A percentile compares a stretch with the other conserved stretches of the same genome.
These are phyloP conservation scores for Pontederia paniculata DNA, from an alignment of 176 grass and related monocot species.

Conservation along the genomic window DNA sequence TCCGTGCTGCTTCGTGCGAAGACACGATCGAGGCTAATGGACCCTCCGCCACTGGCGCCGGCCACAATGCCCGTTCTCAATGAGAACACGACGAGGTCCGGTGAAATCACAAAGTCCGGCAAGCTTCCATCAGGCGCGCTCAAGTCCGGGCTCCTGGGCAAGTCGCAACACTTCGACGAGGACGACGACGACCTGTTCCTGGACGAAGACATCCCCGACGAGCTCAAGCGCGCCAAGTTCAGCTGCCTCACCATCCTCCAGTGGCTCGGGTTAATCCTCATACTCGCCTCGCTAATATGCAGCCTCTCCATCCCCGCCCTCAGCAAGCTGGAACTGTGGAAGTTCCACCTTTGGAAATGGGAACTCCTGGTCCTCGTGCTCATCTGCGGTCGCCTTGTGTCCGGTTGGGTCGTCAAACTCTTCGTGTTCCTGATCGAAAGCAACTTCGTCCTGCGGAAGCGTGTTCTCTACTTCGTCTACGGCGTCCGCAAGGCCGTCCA, in stretches of 20 bases:
- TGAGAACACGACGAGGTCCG: conserved; percentile 10
- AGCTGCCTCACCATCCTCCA: conserved; percentile 47
- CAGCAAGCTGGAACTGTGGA: conserved; percentile 28
- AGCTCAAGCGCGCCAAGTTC: conserved; percentile 45
- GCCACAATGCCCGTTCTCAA: neutral
- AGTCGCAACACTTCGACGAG: conserved; percentile 39
- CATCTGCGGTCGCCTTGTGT: conserved; percentile 89
- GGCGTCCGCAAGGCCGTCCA: conserved; percentile 73
- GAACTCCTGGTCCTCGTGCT: conserved; percentile 66
- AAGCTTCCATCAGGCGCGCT: conserved; percentile 1
- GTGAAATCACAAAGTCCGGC: neutral
- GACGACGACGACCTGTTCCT: conserved; percentile 76
- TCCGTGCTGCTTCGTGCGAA: conserved; percentile 35
- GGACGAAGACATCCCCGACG: conserved; percentile 53
- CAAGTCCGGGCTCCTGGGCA: conserved; percentile 20
- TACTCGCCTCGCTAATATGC: conserved; percentile 62
- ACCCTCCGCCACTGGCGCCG: conserved; percentile 34
- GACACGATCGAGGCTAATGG: conserved; percentile 68
- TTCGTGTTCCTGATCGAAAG: conserved; percentile 80
- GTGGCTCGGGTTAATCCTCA: conserved; percentile 61
- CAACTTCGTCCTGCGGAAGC: conserved; percentile 79
- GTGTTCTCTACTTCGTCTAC: conserved; percentile 96
- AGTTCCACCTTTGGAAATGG: conserved; percentile 94
- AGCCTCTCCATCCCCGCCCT: conserved; percentile 39
- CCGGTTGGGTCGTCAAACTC: conserved; percentile 66